Percentiles rank a stretch among this genome's conserved stretches.
Evolutionary conservation across 2,329 filamentous ascomycete genomes (phyloP).

Genomic region (Fusarium papillatum): DNA sequence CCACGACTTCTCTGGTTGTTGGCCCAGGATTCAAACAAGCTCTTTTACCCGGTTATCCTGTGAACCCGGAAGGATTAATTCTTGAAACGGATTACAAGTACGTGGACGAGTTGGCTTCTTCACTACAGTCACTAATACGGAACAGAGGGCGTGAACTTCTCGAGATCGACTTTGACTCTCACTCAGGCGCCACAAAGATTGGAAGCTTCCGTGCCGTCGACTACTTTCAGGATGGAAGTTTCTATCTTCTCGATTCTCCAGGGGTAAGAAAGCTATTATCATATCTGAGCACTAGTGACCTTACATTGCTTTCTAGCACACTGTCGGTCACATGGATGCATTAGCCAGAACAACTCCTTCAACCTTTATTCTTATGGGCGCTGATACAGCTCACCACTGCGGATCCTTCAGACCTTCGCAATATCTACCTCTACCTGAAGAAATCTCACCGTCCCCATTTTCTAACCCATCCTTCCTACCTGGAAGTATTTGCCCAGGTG

Average conservation of each 20-base stretch:
- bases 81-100: conserved; percentile 28
- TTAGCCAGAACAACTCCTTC: conserved; percentile 21
- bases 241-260: conserved; percentile 28
- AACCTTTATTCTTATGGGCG: conserved; percentile 10
- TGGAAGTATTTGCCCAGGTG: conserved; percentile 5
- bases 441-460: conserved; percentile 4
- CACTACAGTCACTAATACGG: fast-evolving
- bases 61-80: background rate
- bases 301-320: conserved; percentile 11
- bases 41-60: conserved; percentile 30
- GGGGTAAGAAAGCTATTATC: background rate
- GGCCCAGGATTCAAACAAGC: conserved; percentile 28
- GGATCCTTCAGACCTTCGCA: background rate
- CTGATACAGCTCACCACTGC: conserved; percentile 4
- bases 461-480: background rate
- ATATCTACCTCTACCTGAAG: background rate
- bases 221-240: conserved; percentile 31
- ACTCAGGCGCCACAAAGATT: background rate
- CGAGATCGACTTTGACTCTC: conserved; percentile 21
- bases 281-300: background rate
- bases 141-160: conserved; percentile 9
- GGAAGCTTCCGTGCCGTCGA: conserved; percentile 24
- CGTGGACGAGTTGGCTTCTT: fast-evolving
- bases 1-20: conserved; percentile 22
- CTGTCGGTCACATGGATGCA: conserved; percentile 19